phyloP scores from a whole-genome alignment of 75 land plant species.

The Pseudotsuga menziesii region DNA sequence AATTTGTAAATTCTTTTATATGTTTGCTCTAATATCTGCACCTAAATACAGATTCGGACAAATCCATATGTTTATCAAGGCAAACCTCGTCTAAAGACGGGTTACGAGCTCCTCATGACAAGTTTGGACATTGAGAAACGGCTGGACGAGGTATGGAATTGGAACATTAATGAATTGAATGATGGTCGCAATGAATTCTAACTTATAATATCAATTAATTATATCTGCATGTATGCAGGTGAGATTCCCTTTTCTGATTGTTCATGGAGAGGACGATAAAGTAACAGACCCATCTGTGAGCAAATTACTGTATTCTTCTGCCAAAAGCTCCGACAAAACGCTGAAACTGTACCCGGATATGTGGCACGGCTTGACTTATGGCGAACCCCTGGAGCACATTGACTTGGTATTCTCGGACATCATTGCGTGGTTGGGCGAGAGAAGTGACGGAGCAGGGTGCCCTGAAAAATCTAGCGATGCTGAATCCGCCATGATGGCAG shows the following conservation, averaged over 20 bases:
- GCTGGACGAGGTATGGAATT: slow-evolving; percentile 46
- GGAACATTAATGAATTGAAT: background rate
- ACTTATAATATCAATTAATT: too few species aligned
- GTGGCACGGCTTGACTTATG: slow-evolving; percentile 56
- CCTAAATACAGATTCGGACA: slow-evolving; percentile 45
- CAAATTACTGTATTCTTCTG: slow-evolving; percentile 20
- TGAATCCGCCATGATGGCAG: background rate
- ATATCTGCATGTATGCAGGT: slow-evolving; percentile 26
- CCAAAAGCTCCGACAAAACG: slow-evolving; percentile 46
- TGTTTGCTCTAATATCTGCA: background rate
- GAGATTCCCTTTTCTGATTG: slow-evolving; percentile 33
- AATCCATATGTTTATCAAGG: slow-evolving; percentile 75
- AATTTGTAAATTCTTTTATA: background rate
- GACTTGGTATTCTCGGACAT: slow-evolving; percentile 42
- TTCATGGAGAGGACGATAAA: slow-evolving; percentile 39
- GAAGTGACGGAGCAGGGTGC: background rate
- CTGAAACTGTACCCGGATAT: slow-evolving; percentile 44
- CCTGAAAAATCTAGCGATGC: slow-evolving; percentile 61
- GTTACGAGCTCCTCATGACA: slow-evolving; percentile 56
- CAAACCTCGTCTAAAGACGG: slow-evolving; percentile 67
- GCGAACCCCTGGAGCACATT: slow-evolving; percentile 37
- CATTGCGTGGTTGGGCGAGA: slow-evolving; percentile 34
- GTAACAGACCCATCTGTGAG: slow-evolving; percentile 44
- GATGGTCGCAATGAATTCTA: slow-evolving; percentile 20
- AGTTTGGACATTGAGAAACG: slow-evolving; percentile 57